phyloP scores from a whole-genome alignment of 2,329 filamentous ascomycete genomes.

The Pseudogymnoascus verrucosus region DNA sequence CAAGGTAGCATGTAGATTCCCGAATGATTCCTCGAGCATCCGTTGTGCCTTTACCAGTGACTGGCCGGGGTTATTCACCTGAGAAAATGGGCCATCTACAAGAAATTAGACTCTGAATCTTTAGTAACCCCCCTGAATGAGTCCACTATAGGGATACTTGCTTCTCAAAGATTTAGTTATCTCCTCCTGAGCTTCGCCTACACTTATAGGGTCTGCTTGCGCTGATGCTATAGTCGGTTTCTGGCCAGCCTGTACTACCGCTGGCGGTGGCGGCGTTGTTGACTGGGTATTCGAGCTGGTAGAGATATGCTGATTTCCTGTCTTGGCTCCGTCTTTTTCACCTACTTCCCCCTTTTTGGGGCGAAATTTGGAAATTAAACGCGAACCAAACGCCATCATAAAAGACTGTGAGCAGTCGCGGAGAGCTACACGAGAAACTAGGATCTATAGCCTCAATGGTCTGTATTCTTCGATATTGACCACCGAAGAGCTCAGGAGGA shows the following conservation, averaged over 20 bases:
- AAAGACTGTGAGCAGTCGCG: neutral
- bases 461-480: neutral
- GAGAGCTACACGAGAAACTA: neutral
- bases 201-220: neutral
- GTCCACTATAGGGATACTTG: neutral
- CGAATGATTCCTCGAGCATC: neutral
- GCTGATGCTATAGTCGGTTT: neutral
- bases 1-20: neutral
- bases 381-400: neutral
- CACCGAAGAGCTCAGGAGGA: neutral
- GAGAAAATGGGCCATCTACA: neutral
- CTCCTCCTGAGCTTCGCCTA: neutral
- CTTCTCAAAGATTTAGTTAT: neutral
- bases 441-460: neutral
- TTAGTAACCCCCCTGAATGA: neutral
- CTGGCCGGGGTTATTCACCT: neutral
- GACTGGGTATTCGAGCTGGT: neutral
- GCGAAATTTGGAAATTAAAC: neutral
- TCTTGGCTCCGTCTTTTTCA: neutral
- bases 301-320: neutral
- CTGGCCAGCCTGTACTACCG: neutral
- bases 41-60: neutral
- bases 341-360: neutral
- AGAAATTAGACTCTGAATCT: neutral
- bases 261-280: neutral